Conservation (phyloP, 2,329 filamentous ascomycete species). For the Ophiostoma montium region DNA sequence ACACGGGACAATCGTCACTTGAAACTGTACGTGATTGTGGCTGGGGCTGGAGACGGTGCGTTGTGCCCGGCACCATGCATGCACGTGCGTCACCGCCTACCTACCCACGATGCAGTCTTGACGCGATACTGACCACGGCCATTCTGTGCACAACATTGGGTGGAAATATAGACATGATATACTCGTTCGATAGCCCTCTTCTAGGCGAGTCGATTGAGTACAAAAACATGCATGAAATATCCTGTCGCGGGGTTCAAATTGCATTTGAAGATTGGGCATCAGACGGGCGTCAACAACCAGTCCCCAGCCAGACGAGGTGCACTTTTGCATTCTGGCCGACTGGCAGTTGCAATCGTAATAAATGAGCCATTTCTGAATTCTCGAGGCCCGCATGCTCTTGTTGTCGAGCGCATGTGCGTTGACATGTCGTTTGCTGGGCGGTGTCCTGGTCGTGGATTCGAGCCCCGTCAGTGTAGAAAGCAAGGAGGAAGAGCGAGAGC, state of each 20-base stretch:
- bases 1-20: too few relatives aligned
- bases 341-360: neutral
- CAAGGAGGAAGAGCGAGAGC: slow-evolving; percentile 1
- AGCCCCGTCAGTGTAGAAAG: slow-evolving; percentile 1
- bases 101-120: slow-evolving; percentile 6
- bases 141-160: neutral
- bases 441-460: neutral
- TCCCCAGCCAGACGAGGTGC: neutral
- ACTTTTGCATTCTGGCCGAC: neutral
- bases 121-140: neutral
- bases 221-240: slow-evolving; percentile 35
- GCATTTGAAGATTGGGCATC: slow-evolving; percentile 20
- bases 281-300: neutral
- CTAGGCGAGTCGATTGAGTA: slow-evolving; percentile 47
- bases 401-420: too few relatives aligned
- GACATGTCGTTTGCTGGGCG: neutral
- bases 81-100: neutral
- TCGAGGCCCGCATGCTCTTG: neutral
- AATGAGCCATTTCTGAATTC: neutral
- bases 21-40: neutral
- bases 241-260: neutral
- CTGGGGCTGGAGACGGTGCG: neutral
- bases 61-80: neutral
- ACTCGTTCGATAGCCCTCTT: slow-evolving; percentile 25
- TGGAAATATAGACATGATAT: slow-evolving; percentile 15